Base-by-base conservation (phyloP, 2,329 filamentous ascomycete genomes). In the Sordariomycetes sp. region DNA sequence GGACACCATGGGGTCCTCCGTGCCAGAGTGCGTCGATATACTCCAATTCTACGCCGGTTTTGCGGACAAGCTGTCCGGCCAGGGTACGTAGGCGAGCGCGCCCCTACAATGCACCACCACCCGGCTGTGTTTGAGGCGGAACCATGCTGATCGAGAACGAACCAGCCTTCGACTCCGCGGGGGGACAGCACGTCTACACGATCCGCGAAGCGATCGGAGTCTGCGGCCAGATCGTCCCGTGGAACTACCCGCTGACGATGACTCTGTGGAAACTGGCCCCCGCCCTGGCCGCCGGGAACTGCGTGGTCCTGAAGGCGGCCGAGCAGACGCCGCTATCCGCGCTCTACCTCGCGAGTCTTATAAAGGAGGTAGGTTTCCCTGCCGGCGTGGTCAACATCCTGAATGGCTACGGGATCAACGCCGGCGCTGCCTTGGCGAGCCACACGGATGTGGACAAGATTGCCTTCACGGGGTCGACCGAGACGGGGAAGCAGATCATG, bases 151-250 rank as follows among this genome's bases (percentile, higher is more conserved):
- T 65, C 77, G 88, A 35, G 34, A 6, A 7, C 34, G 7, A 35
- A 7, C 7, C 12, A 35, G 34, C 12, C 12, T 7, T 35, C 34
- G 34, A 35, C 12, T 6, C 6, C 34, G 34, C 6, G 12, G 12
- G 12, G 6, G 34, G 34, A 12, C 34, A 12, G 34, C 34, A 35
- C 55, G 83, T 85, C 10, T 89, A 88, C 63, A 87, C 84, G 0
- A 74, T 87, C 14, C 79, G 82, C 51, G 83, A 88, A 65, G 86
- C 86, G 1, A 71, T 89, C n/a, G 86, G 86, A 28, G 86, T 89
- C 0, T 86, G 85, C 61, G 85, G 77, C 5, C 72, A 74, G 69
- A 88, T 88, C 56, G 87, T 87, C 55, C 83, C 85, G 10, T 88
- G 65, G 60, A 56, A 51, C 37, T 48, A 10, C 14, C 37, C 54